phyloP scores from a whole-genome alignment of 148 eudicot genomes.

The Silene conica region DNA sequence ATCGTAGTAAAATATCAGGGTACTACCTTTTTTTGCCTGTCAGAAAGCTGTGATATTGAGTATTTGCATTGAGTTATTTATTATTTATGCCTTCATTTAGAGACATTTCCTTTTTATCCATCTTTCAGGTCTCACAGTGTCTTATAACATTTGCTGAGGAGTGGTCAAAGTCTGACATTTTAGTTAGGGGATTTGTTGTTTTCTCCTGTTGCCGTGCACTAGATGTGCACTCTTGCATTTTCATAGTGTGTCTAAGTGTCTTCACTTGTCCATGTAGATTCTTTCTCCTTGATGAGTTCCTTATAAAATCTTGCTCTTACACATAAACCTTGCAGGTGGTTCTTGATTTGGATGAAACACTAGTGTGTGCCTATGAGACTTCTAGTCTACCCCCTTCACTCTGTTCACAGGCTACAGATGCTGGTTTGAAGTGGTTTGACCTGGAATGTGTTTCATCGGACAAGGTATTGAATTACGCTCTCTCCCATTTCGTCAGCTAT shows the following conservation, averaged over 20 bases:
- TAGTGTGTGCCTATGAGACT: slow-evolving; percentile 92
- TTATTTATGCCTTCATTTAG: neutral
- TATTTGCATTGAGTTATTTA: neutral
- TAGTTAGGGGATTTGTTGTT: neutral
- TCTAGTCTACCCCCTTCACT: slow-evolving; percentile 73
- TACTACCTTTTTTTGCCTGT: neutral
- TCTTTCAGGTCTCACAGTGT: neutral
- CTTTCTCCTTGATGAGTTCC: neutral
- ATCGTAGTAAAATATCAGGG: neutral
- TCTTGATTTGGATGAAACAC: slow-evolving; percentile 97
- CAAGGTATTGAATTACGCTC: slow-evolving; percentile 46
- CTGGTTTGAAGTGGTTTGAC: slow-evolving; percentile 91
- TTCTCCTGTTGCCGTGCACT: neutral
- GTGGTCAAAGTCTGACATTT: neutral
- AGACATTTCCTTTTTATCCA: neutral
- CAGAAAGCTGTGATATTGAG: neutral
- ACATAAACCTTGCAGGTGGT: slow-evolving; percentile 59
- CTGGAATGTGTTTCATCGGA: slow-evolving; percentile 92
- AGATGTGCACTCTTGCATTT: neutral
- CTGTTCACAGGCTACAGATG: slow-evolving; percentile 82
- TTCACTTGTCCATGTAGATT: neutral
- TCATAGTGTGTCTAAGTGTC: neutral
- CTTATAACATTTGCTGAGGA: neutral
- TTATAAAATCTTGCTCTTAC: neutral
- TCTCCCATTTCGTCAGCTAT: neutral